Percentiles rank a stretch among this genome's conserved stretches.
phyloP scores from a whole-genome alignment of 2,329 filamentous ascomycete genomes.

The Venturia effusa region DNA sequence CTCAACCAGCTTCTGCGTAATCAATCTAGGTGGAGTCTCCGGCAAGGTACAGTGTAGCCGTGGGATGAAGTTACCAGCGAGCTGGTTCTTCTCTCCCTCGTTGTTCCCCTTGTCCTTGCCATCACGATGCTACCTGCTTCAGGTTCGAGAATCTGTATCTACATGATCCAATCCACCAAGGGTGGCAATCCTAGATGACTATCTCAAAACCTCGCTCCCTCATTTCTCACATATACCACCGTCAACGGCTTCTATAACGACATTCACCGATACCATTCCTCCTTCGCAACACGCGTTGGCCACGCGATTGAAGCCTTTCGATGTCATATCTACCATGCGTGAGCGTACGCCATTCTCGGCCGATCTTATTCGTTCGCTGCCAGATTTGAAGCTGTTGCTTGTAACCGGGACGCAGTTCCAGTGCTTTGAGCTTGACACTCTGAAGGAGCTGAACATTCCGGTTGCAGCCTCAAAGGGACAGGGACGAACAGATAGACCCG shows the following conservation, averaged over 20 bases:
- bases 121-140: not conserved
- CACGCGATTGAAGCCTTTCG: conserved; percentile 56
- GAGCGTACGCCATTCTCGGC: conserved; percentile 69
- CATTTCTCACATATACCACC: conserved; percentile 48
- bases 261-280: conserved; percentile 58
- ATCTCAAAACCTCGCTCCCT: not conserved
- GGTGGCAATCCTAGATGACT: conserved; percentile 11
- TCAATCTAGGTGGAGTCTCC: not conserved
- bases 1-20: not conserved
- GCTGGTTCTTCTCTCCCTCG: not conserved
- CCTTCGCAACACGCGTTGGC: conserved; percentile 51
- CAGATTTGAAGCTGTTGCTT: conserved; percentile 64
- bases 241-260: conserved; percentile 46
- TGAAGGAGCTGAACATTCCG: conserved; percentile 17
- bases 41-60: not conserved
- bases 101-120: not conserved
- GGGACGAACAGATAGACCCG: conserved; percentile 13
- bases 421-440: conserved; percentile 50
- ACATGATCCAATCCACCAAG: not conserved
- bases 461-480: conserved; percentile 36
- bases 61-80: not conserved
- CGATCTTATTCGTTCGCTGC: conserved; percentile 52
- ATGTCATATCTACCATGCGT: conserved; percentile 67
- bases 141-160: not conserved
- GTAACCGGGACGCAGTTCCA: conserved; percentile 62